Conservation (phyloP, 345 rosid genomes). For the Arabis alpina region DNA sequence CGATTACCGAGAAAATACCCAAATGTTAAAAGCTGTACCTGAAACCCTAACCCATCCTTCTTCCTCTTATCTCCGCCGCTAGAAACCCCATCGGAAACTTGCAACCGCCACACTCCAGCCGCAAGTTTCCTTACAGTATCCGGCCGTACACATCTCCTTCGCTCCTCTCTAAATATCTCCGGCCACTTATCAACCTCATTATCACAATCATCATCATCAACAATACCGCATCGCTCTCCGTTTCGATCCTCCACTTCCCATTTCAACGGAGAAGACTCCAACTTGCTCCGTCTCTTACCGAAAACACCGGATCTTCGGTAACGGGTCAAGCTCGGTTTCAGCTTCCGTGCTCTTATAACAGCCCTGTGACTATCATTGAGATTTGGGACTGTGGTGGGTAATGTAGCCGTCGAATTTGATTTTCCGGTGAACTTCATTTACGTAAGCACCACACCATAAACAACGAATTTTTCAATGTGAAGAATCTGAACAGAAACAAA, state of each 20-base stretch:
- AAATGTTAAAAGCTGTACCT: slow-evolving; percentile 43
- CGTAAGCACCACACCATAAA: not conserved
- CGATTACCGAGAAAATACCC: too few species aligned
- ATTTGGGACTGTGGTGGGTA: slow-evolving; percentile 50
- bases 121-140: slow-evolving; percentile 86
- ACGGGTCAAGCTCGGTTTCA: slow-evolving; percentile 49
- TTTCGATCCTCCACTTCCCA: slow-evolving; percentile 62
- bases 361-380: slow-evolving; percentile 36
- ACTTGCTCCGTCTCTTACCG: slow-evolving; percentile 55
- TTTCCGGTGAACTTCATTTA: slow-evolving; percentile 68
- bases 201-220: slow-evolving; percentile 37
- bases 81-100: slow-evolving; percentile 49
- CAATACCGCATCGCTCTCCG: slow-evolving; percentile 31
- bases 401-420: slow-evolving; percentile 46
- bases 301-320: slow-evolving; percentile 49
- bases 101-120: slow-evolving; percentile 86
- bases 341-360: slow-evolving; percentile 45
- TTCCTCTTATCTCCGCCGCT: slow-evolving; percentile 37
- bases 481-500: slow-evolving; percentile 8
- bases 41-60: slow-evolving; percentile 55
- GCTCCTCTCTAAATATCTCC: slow-evolving; percentile 40
- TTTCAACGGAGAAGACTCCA: slow-evolving; percentile 64
- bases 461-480: not conserved
- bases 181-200: slow-evolving; percentile 35
- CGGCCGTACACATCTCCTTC: slow-evolving; percentile 24